phyloP scores from a whole-genome alignment of 2,329 filamentous ascomycete genomes.

The Xylaria sp. region DNA sequence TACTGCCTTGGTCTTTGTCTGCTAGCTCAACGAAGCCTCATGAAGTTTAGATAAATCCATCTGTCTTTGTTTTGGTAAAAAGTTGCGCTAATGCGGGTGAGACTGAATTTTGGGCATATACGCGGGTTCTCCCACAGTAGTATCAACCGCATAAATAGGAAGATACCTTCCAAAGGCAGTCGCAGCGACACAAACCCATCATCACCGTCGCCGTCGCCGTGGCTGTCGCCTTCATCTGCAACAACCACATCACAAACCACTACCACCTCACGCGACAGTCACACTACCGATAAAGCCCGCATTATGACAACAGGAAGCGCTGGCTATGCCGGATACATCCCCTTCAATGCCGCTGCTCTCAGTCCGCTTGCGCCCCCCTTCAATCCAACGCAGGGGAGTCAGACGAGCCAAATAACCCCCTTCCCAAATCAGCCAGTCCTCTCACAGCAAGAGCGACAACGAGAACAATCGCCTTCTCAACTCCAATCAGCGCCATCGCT shows the following conservation, averaged over 20 bases:
- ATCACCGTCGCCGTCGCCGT: not conserved
- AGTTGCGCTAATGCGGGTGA: conserved; percentile 21
- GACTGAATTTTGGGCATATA: not conserved
- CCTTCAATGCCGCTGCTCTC: not conserved
- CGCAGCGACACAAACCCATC: not conserved
- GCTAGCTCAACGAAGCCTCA: not conserved
- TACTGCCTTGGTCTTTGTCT: not conserved
- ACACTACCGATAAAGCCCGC: conserved; percentile 1
- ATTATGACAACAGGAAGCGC: conserved; percentile 24
- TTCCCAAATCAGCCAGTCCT: not conserved
- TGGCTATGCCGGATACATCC: conserved; percentile 9
- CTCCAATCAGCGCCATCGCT: not conserved
- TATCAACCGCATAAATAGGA: not conserved
- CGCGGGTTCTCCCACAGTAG: conserved; percentile 15
- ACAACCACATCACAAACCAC: not conserved
- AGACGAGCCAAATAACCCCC: not conserved
- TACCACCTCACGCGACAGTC: not conserved
- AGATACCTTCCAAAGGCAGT: not conserved
- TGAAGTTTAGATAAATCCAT: not conserved
- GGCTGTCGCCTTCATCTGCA: not conserved
- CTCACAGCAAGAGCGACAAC: no score
- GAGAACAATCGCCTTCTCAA: not conserved
- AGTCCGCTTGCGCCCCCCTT: conserved; percentile 15
- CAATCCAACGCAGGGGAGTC: not conserved
- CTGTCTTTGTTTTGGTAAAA: not conserved